Evolutionary conservation across 129 eudicot species (phyloP).

Genomic region (Artemisia annua): DNA sequence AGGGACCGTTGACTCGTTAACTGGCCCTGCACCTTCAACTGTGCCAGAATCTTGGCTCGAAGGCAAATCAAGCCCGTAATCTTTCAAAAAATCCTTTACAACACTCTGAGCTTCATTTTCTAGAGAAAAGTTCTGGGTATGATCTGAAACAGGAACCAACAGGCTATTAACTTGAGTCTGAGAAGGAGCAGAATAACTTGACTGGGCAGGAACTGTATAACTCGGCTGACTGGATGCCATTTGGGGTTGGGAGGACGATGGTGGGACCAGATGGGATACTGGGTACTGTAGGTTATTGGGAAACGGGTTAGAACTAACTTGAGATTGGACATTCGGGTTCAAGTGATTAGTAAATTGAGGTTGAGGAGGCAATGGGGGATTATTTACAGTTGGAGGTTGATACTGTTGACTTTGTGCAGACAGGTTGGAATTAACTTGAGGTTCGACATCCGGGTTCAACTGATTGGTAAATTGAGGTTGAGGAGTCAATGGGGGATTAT

Average conservation of each 20-base stretch:
- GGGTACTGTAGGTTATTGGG: neutral
- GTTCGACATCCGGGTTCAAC: slow-evolving; percentile 13
- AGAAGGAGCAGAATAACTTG: slow-evolving; percentile 24
- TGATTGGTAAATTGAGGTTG: slow-evolving; percentile 24
- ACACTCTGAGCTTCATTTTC: slow-evolving; percentile 23
- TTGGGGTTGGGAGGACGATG: slow-evolving; percentile 17
- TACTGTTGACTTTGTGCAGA: neutral
- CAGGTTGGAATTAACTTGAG: slow-evolving; percentile 24
- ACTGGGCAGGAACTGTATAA: slow-evolving; percentile 18
- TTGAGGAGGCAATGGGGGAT: slow-evolving; percentile 14
- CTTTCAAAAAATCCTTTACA: slow-evolving; percentile 20
- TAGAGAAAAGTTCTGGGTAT: slow-evolving; percentile 23
- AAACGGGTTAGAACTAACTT: slow-evolving; percentile 21
- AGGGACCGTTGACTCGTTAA: slow-evolving; percentile 21
- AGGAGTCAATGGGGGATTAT: slow-evolving; percentile 17
- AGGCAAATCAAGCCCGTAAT: slow-evolving; percentile 26
- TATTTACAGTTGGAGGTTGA: slow-evolving; percentile 26
- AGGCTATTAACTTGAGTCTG: slow-evolving; percentile 27
- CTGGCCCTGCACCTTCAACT: slow-evolving; percentile 20
- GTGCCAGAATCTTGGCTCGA: slow-evolving; percentile 28
- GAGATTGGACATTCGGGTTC: slow-evolving; percentile 23
- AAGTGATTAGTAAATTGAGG: slow-evolving; percentile 19
- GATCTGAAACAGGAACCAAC: slow-evolving; percentile 25
- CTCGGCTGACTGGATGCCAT: slow-evolving; percentile 13
- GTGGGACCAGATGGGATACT: neutral